Conservation (phyloP, 441 rosid species). For the Bocquillonia castaneifolia region DNA sequence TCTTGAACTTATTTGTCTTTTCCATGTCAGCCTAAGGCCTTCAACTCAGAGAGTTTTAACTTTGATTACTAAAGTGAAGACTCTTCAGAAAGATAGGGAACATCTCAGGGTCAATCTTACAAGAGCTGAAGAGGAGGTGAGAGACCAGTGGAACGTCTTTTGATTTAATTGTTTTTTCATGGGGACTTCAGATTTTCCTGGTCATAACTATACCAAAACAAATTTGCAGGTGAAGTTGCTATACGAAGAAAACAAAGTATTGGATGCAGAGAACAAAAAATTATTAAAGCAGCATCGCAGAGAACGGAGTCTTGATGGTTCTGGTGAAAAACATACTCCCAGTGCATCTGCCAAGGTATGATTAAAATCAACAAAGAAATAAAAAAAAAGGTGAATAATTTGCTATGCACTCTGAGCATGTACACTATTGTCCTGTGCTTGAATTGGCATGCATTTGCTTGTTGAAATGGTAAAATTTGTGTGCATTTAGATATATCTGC, state of each 20-base stretch:
- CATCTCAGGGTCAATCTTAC: conserved; percentile 58
- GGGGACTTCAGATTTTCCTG: neutral
- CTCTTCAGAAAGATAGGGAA: conserved; percentile 60
- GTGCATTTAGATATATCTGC: too few relatives aligned
- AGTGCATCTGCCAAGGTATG: conserved; percentile 68
- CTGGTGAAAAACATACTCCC: conserved; percentile 41
- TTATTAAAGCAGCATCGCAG: conserved; percentile 41
- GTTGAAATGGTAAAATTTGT: neutral
- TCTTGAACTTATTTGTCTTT: neutral
- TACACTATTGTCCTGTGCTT: neutral
- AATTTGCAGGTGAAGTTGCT: conserved; percentile 50
- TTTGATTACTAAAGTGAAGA: conserved; percentile 42
- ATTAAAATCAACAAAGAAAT: neutral
- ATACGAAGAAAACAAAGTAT: conserved; percentile 51
- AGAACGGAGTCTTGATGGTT: conserved; percentile 38
- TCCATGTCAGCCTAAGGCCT: conserved; percentile 50
- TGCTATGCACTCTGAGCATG: neutral
- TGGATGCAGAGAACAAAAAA: conserved; percentile 59
- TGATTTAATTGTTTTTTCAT: neutral
- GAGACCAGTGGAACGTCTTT: conserved; percentile 16
- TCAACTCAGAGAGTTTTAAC: conserved; percentile 51
- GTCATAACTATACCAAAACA: conserved; percentile 5
- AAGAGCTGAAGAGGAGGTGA: conserved; percentile 84
- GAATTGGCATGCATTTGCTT: neutral
- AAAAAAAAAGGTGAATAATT: conserved; percentile 2